phyloP scores from a whole-genome alignment of 352 stramenopile genomes.

The Peronospora belbahrii region DNA sequence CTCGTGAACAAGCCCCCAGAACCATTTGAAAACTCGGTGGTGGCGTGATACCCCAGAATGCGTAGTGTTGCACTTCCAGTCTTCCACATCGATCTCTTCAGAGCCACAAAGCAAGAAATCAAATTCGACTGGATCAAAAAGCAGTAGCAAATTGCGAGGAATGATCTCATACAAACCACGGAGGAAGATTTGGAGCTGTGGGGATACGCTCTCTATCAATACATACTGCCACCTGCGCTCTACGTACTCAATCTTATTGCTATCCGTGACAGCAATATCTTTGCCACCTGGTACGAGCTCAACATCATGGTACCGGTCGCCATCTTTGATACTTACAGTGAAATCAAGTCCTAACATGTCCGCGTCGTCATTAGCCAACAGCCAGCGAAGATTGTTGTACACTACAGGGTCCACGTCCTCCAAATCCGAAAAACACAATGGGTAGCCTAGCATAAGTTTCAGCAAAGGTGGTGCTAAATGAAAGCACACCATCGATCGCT shows the following conservation, averaged over 20 bases:
- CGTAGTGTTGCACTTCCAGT: constrained; percentile 87
- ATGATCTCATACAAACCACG: constrained; percentile 95
- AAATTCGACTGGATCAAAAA: constrained; percentile 95
- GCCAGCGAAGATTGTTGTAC: constrained; percentile 51
- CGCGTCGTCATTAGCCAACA: constrained; percentile 48
- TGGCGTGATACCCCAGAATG: constrained; percentile 15
- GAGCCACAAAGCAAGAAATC: constrained; percentile 93
- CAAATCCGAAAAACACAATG: constrained; percentile 91
- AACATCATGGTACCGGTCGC: constrained; percentile 15
- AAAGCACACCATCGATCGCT: constrained; percentile 89
- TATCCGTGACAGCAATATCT: constrained; percentile 89
- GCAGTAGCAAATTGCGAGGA: constrained; percentile 82
- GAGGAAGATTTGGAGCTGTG: constrained; percentile 83
- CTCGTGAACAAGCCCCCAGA: constrained; percentile 81
- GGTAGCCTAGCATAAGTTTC: constrained; percentile 95
- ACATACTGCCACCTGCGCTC: constrained; percentile 91
- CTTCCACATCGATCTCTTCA: constrained; percentile 87
- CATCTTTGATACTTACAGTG: constrained; percentile 30
- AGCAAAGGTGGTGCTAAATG: constrained; percentile 93
- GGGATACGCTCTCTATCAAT: constrained; percentile 88
- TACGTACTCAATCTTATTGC: constrained; percentile 93
- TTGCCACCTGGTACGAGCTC: constrained; percentile 50
- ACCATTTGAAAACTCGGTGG: constrained; percentile 24
- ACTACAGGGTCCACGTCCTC: constrained; percentile 66
- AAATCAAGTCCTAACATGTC: constrained; percentile 53